Conservation (phyloP, 2,329 filamentous ascomycete genomes). For the Arachnomyces sp. region DNA sequence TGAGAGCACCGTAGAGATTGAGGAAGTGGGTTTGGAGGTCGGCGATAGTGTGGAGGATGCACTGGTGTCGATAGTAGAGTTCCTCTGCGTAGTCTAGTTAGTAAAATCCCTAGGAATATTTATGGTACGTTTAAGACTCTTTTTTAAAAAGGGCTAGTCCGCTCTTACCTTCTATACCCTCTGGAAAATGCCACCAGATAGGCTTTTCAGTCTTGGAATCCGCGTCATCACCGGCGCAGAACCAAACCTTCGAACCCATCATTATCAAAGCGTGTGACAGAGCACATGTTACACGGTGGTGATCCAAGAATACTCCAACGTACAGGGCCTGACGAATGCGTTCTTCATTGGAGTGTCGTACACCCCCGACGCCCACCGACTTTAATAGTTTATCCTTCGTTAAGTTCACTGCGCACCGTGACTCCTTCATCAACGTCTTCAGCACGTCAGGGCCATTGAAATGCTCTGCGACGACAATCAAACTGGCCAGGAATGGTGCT, state of each 20-base stretch:
- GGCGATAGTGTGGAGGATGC: slow-evolving; percentile 34
- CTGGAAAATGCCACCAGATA: slow-evolving; percentile 30
- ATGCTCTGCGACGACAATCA: slow-evolving; percentile 9
- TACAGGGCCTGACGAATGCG: slow-evolving; percentile 32
- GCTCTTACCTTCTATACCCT: slow-evolving; percentile 32
- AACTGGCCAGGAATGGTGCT: slow-evolving; percentile 9
- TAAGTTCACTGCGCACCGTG: slow-evolving; percentile 10
- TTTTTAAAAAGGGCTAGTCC: background rate
- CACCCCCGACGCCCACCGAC: slow-evolving; percentile 17
- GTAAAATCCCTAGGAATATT: background rate
- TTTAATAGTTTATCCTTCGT: slow-evolving; percentile 22
- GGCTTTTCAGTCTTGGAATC: slow-evolving; percentile 13
- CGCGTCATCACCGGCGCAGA: slow-evolving; percentile 19
- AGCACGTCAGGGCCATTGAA: slow-evolving; percentile 6
- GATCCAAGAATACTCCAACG: slow-evolving; percentile 26
- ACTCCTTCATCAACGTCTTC: background rate
- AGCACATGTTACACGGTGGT: slow-evolving; percentile 19
- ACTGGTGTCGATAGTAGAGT: slow-evolving; percentile 33
- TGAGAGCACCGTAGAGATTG: slow-evolving; percentile 31
- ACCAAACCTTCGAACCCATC: slow-evolving; percentile 30
- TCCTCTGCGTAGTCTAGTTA: slow-evolving; percentile 26
- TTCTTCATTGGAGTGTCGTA: slow-evolving; percentile 29
- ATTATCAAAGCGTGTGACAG: slow-evolving; percentile 29
- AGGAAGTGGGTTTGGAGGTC: slow-evolving; percentile 37
- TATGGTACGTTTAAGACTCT: background rate